Base-by-base conservation (phyloP, 768 basidiomycete species). In the Mycena crocata region DNA sequence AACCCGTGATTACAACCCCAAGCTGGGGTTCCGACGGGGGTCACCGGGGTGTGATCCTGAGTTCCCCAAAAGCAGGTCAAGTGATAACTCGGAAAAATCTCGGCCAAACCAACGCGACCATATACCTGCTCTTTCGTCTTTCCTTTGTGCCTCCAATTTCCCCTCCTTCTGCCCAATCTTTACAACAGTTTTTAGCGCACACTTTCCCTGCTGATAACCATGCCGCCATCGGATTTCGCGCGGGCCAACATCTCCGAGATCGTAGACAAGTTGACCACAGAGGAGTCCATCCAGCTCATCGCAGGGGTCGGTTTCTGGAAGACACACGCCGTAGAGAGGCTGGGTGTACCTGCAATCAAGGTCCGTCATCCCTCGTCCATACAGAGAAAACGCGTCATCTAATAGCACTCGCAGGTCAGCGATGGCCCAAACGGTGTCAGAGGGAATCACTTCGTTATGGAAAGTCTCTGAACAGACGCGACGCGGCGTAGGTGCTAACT, bases 251-350 rank as follows among this genome's bases (percentile, higher is more conserved):
- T 94, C 50, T 80, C 85, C 66, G 83, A 88, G 49, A 79, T 93
- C 57, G 80, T 93, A 54, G 85, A 87, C n/a, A 80, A 87, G 61
- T 78, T 94, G 66, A 90, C 90, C 2, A 89, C 85, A 0, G 92
- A 93, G 39, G 93, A 94, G 72, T 89, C 91, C 0, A 92, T 93
- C 71, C 79, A 83, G 44, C 81, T 94, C 28, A 90, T 86, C 8
- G 90, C 90, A 2, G 93, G 92, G 21, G 90, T 89, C 23, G 91
- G 92, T 19, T 90, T 91, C 73, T 93, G 92, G 93, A 86, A 91
- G 71, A 93, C 93, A 0, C 86, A 88, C 58, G 80, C 79, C 23
- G 78, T 94, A 28, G 85, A 90, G 23, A 81, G 92, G 10, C 81
- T 93, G 2, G 88, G 90, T 2, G 80, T 94, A 58, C 93, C 92